These are phyloP conservation scores for Picea abies DNA, from an alignment of 83 land plant genomes.

Conservation along the genomic window DNA sequence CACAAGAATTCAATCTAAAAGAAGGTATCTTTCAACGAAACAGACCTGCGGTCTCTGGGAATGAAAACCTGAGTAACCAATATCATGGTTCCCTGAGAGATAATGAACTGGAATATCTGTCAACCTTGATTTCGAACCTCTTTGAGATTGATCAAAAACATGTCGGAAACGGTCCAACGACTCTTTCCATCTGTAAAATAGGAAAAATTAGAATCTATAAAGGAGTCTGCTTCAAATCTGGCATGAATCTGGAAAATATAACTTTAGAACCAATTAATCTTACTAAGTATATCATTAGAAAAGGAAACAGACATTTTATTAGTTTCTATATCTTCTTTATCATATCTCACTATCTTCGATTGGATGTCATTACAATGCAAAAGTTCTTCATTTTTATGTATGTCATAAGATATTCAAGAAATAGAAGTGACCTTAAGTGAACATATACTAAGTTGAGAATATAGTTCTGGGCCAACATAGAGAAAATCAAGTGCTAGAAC, in stretches of 20 bases:
- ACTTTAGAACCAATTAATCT: background rate
- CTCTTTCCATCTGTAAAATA: constrained; percentile 69
- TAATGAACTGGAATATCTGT: constrained; percentile 41
- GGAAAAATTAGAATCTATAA: background rate
- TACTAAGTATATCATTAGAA: background rate
- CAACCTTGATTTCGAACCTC: constrained; percentile 27
- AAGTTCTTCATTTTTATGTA: background rate
- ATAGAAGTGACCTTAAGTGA: background rate
- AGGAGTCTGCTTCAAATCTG: background rate
- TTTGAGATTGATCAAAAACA: constrained; percentile 64
- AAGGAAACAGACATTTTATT: background rate
- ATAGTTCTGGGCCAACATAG: background rate
- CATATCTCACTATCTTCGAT: background rate
- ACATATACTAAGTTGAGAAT: background rate
- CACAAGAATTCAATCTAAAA: background rate
- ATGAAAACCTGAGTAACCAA: constrained; percentile 62
- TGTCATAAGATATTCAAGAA: background rate
- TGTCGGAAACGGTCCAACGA: constrained; percentile 70
- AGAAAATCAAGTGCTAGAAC: background rate
- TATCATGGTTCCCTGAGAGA: constrained; percentile 88
- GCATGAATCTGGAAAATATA: constrained; percentile 9
- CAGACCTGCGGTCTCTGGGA: constrained; percentile 59
- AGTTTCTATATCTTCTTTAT: background rate
- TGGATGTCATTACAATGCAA: background rate
- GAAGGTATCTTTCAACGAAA: background rate